A percentile compares a stretch with the other conserved stretches of the same genome.
phyloP scores from a whole-genome alignment of 768 basidiomycete genomes.

The Lentinula lateritia region DNA sequence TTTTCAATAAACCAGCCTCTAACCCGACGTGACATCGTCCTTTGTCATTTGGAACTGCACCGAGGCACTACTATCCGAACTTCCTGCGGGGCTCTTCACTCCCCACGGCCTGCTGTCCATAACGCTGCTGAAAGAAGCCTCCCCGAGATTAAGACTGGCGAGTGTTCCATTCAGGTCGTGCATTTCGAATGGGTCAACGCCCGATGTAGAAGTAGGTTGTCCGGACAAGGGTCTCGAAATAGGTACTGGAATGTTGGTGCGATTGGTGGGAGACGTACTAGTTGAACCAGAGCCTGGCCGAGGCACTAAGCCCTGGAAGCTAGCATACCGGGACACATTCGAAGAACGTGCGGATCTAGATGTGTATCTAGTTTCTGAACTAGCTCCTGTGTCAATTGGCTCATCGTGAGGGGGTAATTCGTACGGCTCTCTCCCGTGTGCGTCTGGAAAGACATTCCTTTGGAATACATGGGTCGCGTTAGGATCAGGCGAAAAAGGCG shows the following conservation, averaged over 20 bases:
- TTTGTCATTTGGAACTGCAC: constrained; percentile 10
- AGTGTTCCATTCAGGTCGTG: constrained; percentile 73
- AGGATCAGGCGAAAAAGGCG: constrained; percentile 78
- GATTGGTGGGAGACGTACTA: constrained; percentile 2
- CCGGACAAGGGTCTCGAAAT: constrained; percentile 54
- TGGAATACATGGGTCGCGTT: constrained; percentile 29
- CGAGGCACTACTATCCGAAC: constrained; percentile 9
- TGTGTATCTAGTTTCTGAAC: constrained; percentile 25
- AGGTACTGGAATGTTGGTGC: constrained; percentile 22
- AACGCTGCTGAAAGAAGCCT: constrained; percentile 6
- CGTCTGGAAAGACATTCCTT: background rate
- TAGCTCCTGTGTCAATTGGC: background rate
- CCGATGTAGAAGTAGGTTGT: constrained; percentile 17
- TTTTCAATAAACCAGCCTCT: background rate
- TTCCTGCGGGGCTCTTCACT: constrained; percentile 6
- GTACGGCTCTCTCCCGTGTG: background rate
- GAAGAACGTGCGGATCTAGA: constrained; percentile 38
- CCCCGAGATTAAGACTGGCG: constrained; percentile 55
- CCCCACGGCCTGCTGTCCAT: background rate
- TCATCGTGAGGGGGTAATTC: background rate
- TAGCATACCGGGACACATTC: constrained; percentile 35
- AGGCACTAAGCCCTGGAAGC: background rate
- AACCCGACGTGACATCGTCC: background rate
- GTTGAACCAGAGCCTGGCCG: background rate
- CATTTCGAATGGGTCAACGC: constrained; percentile 43